phyloP scores from a whole-genome alignment of 2,329 filamentous ascomycete species.

The Ascochyta fabae region DNA sequence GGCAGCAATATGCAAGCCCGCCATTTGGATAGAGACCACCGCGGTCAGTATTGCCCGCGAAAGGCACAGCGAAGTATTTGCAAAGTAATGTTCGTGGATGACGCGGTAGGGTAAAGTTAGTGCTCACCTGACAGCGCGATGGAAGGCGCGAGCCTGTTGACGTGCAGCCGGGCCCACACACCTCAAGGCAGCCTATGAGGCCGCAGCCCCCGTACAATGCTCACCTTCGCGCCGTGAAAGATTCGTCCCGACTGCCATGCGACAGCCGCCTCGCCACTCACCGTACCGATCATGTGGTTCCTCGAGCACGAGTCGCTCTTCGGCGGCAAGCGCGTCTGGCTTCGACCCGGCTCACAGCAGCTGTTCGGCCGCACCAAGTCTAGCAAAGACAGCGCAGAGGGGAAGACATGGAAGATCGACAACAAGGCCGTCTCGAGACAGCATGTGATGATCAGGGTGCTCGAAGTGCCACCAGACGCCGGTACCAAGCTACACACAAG shows the following conservation, averaged over 20 bases:
- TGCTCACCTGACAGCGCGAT: constrained; percentile 16
- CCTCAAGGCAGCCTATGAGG: constrained; percentile 6
- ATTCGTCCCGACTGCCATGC: constrained; percentile 7
- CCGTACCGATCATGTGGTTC: constrained; percentile 57
- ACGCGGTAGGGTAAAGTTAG: not conserved
- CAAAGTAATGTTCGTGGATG: not conserved
- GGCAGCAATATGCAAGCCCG: no score
- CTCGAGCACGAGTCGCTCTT: constrained; percentile 64
- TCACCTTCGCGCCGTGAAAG: not conserved
- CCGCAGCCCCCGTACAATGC: constrained; percentile 1
- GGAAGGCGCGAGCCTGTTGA: constrained; percentile 8
- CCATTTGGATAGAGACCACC: no score
- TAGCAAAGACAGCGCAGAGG: constrained; percentile 53
- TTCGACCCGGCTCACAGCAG: constrained; percentile 83
- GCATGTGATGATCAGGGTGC: constrained; percentile 80
- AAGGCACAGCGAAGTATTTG: not conserved
- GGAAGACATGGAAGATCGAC: constrained; percentile 64
- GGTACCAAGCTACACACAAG: constrained; percentile 69
- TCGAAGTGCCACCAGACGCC: constrained; percentile 67
- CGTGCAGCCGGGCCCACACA: constrained; percentile 15
- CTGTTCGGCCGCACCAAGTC: constrained; percentile 82
- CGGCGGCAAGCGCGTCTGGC: constrained; percentile 74
- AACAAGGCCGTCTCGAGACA: constrained; percentile 87
- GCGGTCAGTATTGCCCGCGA: not conserved
- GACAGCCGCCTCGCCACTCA: not conserved